Conservation (phyloP, 1,284 basidiomycete species). For the Stygiomarasmius scandens region DNA sequence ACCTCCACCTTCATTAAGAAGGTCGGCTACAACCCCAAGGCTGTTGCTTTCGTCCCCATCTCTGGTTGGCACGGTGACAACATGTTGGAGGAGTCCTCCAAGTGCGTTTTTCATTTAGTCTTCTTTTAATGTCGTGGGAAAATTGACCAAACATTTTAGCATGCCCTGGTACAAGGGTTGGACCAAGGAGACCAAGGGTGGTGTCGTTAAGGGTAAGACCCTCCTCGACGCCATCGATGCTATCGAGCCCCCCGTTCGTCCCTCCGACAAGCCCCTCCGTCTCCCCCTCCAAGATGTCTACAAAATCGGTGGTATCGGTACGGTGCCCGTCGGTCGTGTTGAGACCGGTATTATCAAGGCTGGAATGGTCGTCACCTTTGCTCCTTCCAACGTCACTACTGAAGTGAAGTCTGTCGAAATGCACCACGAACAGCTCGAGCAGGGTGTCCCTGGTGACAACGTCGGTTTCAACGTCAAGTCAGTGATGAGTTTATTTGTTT, state of each 20-base stretch:
- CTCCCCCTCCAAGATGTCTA: slow-evolving; percentile 99
- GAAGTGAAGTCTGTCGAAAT: slow-evolving; percentile 99
- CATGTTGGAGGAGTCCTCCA: slow-evolving; percentile 98
- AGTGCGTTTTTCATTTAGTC: slow-evolving; percentile 53
- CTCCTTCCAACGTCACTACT: slow-evolving; percentile 97
- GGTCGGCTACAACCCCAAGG: slow-evolving; percentile 99
- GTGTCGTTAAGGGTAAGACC: slow-evolving; percentile 96
- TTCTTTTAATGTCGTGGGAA: background rate
- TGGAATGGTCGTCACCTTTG: slow-evolving; percentile 98
- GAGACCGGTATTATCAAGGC: slow-evolving; percentile 99
- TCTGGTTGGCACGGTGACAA: slow-evolving; percentile 99
- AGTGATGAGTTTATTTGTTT: slow-evolving; percentile 26
- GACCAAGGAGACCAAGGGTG: slow-evolving; percentile 94
- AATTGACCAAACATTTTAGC: slow-evolving; percentile 45
- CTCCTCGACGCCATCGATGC: slow-evolving; percentile 99
- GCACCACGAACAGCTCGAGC: slow-evolving; percentile 99
- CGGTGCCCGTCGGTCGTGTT: slow-evolving; percentile 99
- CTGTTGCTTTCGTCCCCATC: slow-evolving; percentile 98
- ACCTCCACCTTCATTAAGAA: slow-evolving; percentile 99
- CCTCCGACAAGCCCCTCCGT: slow-evolving; percentile 99
- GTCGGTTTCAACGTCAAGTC: slow-evolving; percentile 98
- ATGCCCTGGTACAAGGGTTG: slow-evolving; percentile 99
- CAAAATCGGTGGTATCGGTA: slow-evolving; percentile 99
- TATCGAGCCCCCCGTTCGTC: slow-evolving; percentile 96
- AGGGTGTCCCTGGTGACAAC: slow-evolving; percentile 98